These are phyloP conservation scores for Termitomyces titanicus DNA, from an alignment of 768 basidiomycete species.

Conservation along the genomic window DNA sequence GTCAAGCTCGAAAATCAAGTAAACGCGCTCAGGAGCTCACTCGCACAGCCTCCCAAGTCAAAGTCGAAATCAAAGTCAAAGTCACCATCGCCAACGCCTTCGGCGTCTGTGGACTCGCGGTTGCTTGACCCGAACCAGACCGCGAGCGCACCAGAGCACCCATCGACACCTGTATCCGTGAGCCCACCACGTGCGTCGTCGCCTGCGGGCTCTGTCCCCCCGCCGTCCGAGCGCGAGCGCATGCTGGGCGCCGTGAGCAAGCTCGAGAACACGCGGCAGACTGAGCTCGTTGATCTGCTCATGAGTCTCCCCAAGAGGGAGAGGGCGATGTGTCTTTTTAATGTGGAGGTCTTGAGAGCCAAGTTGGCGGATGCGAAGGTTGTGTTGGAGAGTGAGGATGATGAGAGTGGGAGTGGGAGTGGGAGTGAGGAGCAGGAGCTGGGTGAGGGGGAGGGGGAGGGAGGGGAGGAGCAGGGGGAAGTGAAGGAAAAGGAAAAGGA, in stretches of 20 bases:
- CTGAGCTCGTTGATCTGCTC: conserved; percentile 71
- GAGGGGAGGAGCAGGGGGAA: too few species aligned
- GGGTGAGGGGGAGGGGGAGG: too few species aligned
- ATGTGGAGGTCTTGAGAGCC: conserved; percentile 67
- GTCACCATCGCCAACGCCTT: conserved; percentile 47
- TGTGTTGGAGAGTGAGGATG: conserved; percentile 74
- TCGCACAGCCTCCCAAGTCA: conserved; percentile 19
- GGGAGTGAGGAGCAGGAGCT: background rate
- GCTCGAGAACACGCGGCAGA: conserved; percentile 56
- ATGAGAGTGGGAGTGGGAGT: conserved; percentile 33
- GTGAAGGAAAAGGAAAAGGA: too few species aligned
- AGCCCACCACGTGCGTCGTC: conserved; percentile 81
- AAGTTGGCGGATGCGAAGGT: conserved; percentile 82
- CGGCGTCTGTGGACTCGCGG: conserved; percentile 67
- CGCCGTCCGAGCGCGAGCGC: conserved; percentile 69
- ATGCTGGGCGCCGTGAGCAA: conserved; percentile 63
- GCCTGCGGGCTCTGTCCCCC: conserved; percentile 60
- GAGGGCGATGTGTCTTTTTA: conserved; percentile 89
- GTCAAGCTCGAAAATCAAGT: conserved; percentile 65
- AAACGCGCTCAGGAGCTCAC: conserved; percentile 30
- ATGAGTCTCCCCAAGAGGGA: conserved; percentile 89
- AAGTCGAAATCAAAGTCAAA: too few species aligned
- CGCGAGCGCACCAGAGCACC: conserved; percentile 87
- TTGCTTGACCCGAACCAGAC: conserved; percentile 67
- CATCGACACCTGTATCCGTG: conserved; percentile 80